Percentiles rank a stretch among this genome's conserved stretches.
Evolutionary conservation across 179 eudicot genomes (phyloP).

Genomic region (Camellia oleifera): DNA sequence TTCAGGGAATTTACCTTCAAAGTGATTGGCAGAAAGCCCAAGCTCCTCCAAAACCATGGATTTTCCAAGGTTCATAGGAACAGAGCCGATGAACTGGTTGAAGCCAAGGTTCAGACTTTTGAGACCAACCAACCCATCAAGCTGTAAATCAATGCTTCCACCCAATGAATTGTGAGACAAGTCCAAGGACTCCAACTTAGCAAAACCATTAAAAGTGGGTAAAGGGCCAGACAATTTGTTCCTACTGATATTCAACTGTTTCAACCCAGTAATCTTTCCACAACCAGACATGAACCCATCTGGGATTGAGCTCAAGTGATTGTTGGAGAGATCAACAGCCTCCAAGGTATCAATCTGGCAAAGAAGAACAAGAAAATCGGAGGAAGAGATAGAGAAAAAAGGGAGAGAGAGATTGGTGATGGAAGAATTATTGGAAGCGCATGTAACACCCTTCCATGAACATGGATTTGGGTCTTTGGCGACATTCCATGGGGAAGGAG

Average conservation of each 20-base stretch:
- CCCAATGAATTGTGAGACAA: constrained; percentile 40
- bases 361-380: constrained; percentile 32
- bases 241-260: constrained; percentile 52
- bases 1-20: constrained; percentile 43
- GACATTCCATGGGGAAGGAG: constrained; percentile 33
- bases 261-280: constrained; percentile 41
- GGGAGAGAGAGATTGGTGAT: constrained; percentile 41
- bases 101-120: constrained; percentile 51
- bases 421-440: constrained; percentile 29
- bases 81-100: constrained; percentile 44
- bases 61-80: constrained; percentile 53
- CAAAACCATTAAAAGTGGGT: constrained; percentile 54
- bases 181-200: constrained; percentile 48
- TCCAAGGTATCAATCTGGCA: constrained; percentile 53
- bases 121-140: constrained; percentile 46
- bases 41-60: constrained; percentile 48
- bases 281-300: constrained; percentile 41
- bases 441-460: constrained; percentile 61
- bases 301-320: constrained; percentile 47
- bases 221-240: constrained; percentile 42
- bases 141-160: constrained; percentile 38
- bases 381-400: constrained; percentile 28
- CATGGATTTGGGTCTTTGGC: constrained; percentile 47
- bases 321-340: constrained; percentile 56
- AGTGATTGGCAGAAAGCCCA: constrained; percentile 39